Evolutionary conservation across 2,329 filamentous ascomycete genomes (phyloP), one percentile per base, ranked within the genome.

Genomic region (Talaromyces sp.): DNA sequence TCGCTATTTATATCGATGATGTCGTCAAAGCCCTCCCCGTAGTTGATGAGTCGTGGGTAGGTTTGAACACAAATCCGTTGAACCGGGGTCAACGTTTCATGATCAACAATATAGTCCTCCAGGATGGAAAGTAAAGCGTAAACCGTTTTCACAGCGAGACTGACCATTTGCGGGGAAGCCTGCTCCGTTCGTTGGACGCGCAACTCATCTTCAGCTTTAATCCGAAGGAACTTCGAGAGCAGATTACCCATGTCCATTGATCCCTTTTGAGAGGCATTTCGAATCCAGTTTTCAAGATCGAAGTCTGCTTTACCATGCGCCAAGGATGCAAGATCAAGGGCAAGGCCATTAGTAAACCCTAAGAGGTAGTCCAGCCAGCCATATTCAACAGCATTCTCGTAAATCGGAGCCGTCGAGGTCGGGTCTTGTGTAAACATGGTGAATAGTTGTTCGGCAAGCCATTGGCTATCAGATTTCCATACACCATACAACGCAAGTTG

Each of bases 21-120:
- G 61, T 95, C 90, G 74, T 99, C 92, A 65, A 89, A 93, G 4
- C 91, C 92, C 76, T 96, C 91, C 2, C 92, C 93, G 68, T 96
- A 98, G 71, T 99, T 99, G 80, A 99, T 96, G 33, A 99, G 80
- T 51, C 95, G 86, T 7, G 95, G 96, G 69, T 98, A 99, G 1
- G 90, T 89, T 61, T 93, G 93, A 65, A 99, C 92, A 74, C 93
- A 97, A 59, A 88, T 86, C 34, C 94, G 86, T 76, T 97, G 93
- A 31, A 96, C 85, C 14, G 87, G 79, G 56, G 95, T 91, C 28
- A 96, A 82, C 59, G 94, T 89, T 57, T 89, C 83, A 58, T 86
- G 85, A 60, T 82, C 79, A 33, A 76, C 75, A 16, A 81, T 74
- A 65, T 81, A 89, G 63, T 90, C 88, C 64, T 91, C 88, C 34